Percentiles rank a stretch among this genome's conserved stretches.
phyloP scores from a whole-genome alignment of 192 early-diverging fungal species.

The Coemansia aciculifera region DNA sequence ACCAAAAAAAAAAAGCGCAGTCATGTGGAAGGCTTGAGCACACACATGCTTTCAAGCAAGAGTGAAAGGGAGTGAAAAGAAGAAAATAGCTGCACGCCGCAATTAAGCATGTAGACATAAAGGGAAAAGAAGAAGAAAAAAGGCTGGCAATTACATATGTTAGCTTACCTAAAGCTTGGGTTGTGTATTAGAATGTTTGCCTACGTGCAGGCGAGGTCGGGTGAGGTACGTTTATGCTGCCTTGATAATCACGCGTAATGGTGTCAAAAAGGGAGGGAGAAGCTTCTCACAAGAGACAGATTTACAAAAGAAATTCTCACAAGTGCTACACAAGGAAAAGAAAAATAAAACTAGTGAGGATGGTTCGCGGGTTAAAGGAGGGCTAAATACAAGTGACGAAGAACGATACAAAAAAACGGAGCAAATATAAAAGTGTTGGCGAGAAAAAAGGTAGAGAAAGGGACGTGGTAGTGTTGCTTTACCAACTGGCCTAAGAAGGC shows the following conservation, averaged over 20 bases:
- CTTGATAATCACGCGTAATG: neutral
- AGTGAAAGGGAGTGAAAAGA: neutral
- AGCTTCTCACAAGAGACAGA: neutral
- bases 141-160: neutral
- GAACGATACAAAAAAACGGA: neutral
- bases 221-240: neutral
- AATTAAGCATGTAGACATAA: neutral
- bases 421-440: neutral
- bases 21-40: neutral
- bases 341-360: neutral
- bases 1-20: neutral
- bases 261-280: neutral
- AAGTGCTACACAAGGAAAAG: neutral
- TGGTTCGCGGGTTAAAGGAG: slow-evolving; percentile 6
- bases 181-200: neutral
- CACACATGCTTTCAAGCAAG: neutral
- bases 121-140: neutral
- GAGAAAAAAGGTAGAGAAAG: neutral
- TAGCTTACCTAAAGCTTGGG: slow-evolving; percentile 4
- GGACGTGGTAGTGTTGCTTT: neutral
- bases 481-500: neutral
- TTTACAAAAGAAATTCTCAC: neutral
- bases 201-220: neutral
- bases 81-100: neutral
- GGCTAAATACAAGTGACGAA: slow-evolving; percentile 5